Base-by-base conservation (phyloP, 2,329 filamentous ascomycete species). In the Cladosporium phlei region DNA sequence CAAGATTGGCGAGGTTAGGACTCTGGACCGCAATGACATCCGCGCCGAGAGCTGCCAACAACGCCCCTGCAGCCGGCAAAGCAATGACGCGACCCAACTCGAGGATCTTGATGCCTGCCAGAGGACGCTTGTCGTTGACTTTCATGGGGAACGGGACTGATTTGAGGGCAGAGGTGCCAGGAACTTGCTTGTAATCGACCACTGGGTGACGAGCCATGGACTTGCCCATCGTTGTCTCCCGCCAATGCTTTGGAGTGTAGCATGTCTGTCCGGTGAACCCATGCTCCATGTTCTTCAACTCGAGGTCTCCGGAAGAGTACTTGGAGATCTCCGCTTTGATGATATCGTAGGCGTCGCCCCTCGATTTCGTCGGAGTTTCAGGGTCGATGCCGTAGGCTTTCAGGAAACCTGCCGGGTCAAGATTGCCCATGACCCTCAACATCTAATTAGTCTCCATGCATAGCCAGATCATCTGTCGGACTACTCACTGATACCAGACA, bases 371-470 rank as follows among this genome's bases (percentile, higher is more conserved):
- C 4, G 48, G 28, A 43, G 53, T 38, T n/a, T 32, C 29, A 0
- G 66, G 60, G 42, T 73, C 59, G 40, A 78, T 66, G 4, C 70
- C 72, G 30, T 77, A 69, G n/a, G 69, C 67, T 20, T 62, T 54
- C 1, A 77, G 64, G 0, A 71, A 70, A 2, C 67, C 64, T 2
- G 59, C 56, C 0, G 73, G 68, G 27, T 74, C 58, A 34, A 78
- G 62, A 1, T 70, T 75, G 4, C 75, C 75, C 44, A 78, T 73
- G 1, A 78, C 2, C 17, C 32, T 35, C n/a, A 16, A 2, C n/a
- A 12, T 4, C 4, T n/a, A 12, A n/a, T 35, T 12, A 35, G 19
- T 11, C 17, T 12, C 17, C 9, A 21, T 21, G 1, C 17, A 10
- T 6, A 2, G 4, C 6, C 10, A 22, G 9, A 4, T 9, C 32